phyloP scores from a whole-genome alignment of 176 grass and related monocot species.

The Oryza rufipogon region DNA sequence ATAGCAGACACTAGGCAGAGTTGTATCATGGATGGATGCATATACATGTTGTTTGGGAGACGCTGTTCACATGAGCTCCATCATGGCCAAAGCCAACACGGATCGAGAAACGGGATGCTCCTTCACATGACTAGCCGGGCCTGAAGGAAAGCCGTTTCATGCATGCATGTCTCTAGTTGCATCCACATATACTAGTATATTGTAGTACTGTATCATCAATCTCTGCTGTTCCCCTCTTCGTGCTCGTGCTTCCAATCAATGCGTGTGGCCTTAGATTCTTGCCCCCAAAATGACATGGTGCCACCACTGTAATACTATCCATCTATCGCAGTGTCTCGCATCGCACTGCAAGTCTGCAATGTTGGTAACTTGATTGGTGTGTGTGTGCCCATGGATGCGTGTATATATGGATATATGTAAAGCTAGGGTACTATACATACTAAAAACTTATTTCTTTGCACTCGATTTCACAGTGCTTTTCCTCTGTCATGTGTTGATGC shows the following conservation, averaged over 20 bases:
- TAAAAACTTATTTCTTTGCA: constrained; percentile 17
- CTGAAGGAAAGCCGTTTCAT: neutral
- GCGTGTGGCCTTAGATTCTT: constrained; percentile 27
- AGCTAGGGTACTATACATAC: neutral
- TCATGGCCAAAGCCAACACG: constrained; percentile 31
- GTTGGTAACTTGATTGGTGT: neutral
- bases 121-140: constrained; percentile 37
- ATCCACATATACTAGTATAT: neutral
- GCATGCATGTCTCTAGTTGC: neutral
- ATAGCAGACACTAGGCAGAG: neutral
- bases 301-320: neutral
- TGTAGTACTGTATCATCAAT: neutral
- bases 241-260: constrained; percentile 37
- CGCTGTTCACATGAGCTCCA: constrained; percentile 51
- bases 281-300: neutral
- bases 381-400: neutral
- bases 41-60: constrained; percentile 3
- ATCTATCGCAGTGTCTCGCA: neutral
- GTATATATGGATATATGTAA: no score
- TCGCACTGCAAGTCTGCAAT: neutral
- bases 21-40: no score
- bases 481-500: constrained; percentile 26
- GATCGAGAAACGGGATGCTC: neutral
- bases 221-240: neutral
- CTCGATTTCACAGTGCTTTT: constrained; percentile 32